Evolutionary conservation across 2,329 filamentous ascomycete genomes (phyloP).

Genomic region (Pseudomassariella vexata): DNA sequence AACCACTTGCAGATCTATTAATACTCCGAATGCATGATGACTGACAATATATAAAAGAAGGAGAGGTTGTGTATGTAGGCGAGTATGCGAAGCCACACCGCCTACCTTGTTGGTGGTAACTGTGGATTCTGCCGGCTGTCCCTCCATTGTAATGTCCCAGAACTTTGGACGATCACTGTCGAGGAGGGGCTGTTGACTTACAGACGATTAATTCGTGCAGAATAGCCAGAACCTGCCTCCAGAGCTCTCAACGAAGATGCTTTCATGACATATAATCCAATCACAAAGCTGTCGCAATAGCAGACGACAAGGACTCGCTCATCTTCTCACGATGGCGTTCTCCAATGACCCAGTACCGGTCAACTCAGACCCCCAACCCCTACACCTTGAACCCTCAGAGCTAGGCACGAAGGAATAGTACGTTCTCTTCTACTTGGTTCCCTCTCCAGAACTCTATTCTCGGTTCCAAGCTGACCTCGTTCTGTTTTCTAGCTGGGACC

Average conservation of each 20-base stretch:
- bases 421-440: conserved; percentile 22
- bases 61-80: too few species aligned
- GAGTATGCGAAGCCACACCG: conserved; percentile 2
- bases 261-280: too few species aligned
- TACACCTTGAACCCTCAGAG: conserved; percentile 66
- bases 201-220: too few species aligned
- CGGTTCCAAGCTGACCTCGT: conserved; percentile 3
- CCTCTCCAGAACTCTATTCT: neutral
- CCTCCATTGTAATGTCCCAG: conserved; percentile 5
- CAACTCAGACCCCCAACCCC: conserved; percentile 33
- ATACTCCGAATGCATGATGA: neutral
- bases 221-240: too few species aligned
- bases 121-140: conserved; percentile 7
- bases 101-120: neutral
- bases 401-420: conserved; percentile 92
- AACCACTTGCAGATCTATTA: neutral
- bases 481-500: conserved; percentile 59
- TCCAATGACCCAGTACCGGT: too few species aligned
- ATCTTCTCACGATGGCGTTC: too few species aligned
- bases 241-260: too few species aligned
- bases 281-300: too few species aligned
- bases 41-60: too few species aligned
- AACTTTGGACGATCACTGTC: too few species aligned
- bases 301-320: too few species aligned
- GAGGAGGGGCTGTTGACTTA: too few species aligned